Evolutionary conservation across 208 protist genomes (phyloP).

Genomic region (Leishmania guyanensis): DNA sequence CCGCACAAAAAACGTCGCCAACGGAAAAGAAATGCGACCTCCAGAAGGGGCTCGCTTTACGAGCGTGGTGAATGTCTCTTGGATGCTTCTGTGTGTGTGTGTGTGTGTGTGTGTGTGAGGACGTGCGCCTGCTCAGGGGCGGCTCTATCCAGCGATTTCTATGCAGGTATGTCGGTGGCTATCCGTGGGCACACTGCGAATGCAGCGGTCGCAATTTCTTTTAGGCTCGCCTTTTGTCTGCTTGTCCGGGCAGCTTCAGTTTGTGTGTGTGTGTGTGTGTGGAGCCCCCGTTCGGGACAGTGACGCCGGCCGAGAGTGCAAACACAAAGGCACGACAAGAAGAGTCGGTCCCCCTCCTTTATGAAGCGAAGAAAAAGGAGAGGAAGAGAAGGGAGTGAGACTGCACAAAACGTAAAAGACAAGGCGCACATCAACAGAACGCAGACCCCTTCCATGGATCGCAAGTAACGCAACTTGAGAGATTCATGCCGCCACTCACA

Average conservation of each 20-base stretch:
- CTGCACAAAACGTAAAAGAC: too few species aligned
- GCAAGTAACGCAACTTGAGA: not conserved
- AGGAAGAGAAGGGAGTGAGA: not conserved
- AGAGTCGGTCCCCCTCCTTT: not conserved
- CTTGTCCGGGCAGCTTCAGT: too few species aligned
- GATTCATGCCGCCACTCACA: not conserved
- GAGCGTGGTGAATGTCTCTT: not conserved
- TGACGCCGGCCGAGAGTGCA: not conserved
- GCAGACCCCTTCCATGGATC: not conserved
- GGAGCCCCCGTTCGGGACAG: too few species aligned
- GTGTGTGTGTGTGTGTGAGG: not conserved
- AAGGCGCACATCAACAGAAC: not conserved
- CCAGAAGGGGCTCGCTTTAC: not conserved
- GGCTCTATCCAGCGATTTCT: too few species aligned
- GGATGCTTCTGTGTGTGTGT: slow-evolving; percentile 1
- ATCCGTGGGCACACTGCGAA: too few species aligned
- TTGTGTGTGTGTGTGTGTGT: not conserved
- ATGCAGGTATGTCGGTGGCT: too few species aligned
- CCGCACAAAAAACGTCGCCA: not conserved
- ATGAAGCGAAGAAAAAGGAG: not conserved
- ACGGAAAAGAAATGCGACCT: not conserved
- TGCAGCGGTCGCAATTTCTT: too few species aligned
- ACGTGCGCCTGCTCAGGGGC: too few species aligned
- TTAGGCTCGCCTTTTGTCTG: too few species aligned
- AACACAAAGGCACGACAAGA: not conserved